These are phyloP conservation scores for Hypoxylon sp. DNA, from an alignment of 2,329 filamentous ascomycete species.

Conservation along the genomic window DNA sequence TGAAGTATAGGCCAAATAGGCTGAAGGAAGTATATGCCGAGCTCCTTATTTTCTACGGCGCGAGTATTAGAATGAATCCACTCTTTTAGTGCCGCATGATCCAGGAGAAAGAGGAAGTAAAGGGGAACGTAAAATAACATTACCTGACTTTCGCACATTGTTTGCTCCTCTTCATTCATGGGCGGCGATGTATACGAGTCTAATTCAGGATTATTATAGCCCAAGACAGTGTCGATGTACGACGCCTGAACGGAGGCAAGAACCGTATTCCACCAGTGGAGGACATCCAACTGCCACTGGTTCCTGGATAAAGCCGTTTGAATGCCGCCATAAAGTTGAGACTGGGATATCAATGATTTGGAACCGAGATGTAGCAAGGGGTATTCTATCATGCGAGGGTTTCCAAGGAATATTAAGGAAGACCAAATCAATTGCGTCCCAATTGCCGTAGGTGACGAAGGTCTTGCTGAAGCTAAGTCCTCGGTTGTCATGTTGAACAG, in stretches of 20 bases:
- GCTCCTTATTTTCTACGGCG: conserved; percentile 31
- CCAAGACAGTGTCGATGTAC: conserved; percentile 18
- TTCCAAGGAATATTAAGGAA: not conserved
- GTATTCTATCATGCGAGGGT: not conserved
- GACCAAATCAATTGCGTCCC: not conserved
- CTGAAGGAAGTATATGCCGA: conserved; percentile 31
- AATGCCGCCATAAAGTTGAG: not conserved
- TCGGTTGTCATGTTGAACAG: conserved; percentile 36
- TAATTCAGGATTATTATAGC: not conserved
- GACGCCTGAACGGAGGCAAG: conserved; percentile 27
- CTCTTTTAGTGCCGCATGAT: not conserved
- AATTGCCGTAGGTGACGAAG: not conserved
- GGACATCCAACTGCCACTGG: conserved; percentile 38
- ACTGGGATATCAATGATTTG: conserved; percentile 9
- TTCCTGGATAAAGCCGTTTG: conserved; percentile 39
- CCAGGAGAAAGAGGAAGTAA: not conserved
- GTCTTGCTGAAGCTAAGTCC: not conserved
- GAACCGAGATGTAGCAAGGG: not conserved
- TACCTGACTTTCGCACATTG: conserved; percentile 31
- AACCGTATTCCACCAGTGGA: conserved; percentile 19
- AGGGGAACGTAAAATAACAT: not conserved
- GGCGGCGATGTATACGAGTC: conserved; percentile 2
- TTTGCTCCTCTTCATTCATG: conserved; percentile 17
- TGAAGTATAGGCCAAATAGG: conserved; percentile 29
- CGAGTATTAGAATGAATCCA: not conserved